Percentiles rank a stretch among this genome's conserved stretches.
phyloP scores from a whole-genome alignment of 2,329 filamentous ascomycete species.

The Colletotrichum sublineola region DNA sequence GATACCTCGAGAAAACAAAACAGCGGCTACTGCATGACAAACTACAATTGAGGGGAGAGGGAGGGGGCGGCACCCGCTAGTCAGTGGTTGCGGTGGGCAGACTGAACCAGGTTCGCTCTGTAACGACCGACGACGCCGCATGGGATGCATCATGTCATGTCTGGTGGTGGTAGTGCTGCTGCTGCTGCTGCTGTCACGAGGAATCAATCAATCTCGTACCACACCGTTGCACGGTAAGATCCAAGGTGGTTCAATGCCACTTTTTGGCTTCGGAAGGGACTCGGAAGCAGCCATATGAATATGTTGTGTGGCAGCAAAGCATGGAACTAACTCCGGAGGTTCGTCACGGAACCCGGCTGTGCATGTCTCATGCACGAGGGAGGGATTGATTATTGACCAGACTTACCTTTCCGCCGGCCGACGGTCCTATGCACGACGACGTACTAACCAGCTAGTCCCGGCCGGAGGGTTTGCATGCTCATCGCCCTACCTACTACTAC shows the following conservation, averaged over 20 bases:
- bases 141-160: no score
- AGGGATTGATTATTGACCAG: background rate
- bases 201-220: no score
- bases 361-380: conserved; percentile 33
- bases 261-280: background rate
- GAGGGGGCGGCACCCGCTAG: no score
- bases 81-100: no score
- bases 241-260: background rate
- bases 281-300: background rate
- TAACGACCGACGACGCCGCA: no score
- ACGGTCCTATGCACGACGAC: background rate
- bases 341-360: conserved; percentile 36
- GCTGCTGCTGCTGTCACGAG: background rate
- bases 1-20: conserved; percentile 2
- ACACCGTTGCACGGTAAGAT: background rate
- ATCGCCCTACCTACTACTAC: background rate
- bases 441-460: background rate
- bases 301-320: background rate
- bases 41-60: no score
- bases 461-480: background rate
- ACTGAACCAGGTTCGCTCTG: no score
- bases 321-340: conserved; percentile 9
- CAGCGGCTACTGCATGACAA: no score
- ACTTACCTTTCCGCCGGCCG: background rate
- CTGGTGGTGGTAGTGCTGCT: no score